phyloP scores from a whole-genome alignment of 768 basidiomycete genomes.

The Leccinum barrowsii region DNA sequence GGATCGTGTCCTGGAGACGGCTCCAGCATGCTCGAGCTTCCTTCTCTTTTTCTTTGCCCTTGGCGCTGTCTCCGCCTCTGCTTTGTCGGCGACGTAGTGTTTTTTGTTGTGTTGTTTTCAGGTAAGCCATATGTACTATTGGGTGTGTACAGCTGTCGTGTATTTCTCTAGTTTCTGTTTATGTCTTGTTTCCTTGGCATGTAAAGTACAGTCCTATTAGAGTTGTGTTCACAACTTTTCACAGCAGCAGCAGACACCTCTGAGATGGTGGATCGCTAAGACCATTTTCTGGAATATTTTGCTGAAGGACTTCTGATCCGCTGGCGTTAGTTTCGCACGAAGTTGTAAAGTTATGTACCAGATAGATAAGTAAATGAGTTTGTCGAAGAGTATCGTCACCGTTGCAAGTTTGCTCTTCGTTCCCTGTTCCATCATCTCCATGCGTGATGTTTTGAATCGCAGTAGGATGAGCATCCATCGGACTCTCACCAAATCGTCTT shows the following conservation, averaged over 20 bases:
- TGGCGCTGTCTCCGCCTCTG: neutral
- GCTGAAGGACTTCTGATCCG: too few relatives aligned
- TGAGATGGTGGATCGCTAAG: neutral
- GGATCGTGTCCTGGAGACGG: neutral
- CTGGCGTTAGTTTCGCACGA: too few relatives aligned
- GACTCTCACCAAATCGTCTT: too few relatives aligned
- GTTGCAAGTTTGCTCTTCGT: too few relatives aligned
- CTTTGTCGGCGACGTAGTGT: too few relatives aligned
- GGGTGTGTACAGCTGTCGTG: neutral
- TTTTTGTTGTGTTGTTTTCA: neutral
- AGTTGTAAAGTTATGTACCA: neutral
- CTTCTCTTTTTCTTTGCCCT: neutral
- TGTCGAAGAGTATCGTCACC: neutral
- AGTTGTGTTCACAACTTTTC: neutral
- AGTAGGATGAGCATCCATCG: neutral
- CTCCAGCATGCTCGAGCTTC: neutral
- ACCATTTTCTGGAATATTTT: too few relatives aligned
- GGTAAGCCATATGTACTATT: neutral
- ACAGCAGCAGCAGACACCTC: neutral
- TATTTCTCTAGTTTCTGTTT: neutral
- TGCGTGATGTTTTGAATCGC: neutral
- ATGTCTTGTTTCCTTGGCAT: neutral
- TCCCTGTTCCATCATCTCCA: neutral
- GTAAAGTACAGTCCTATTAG: neutral
- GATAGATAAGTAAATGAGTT: neutral